These are phyloP conservation scores for Candida multigemmis DNA, from an alignment of 805 yeast species.

Conservation along the genomic window DNA sequence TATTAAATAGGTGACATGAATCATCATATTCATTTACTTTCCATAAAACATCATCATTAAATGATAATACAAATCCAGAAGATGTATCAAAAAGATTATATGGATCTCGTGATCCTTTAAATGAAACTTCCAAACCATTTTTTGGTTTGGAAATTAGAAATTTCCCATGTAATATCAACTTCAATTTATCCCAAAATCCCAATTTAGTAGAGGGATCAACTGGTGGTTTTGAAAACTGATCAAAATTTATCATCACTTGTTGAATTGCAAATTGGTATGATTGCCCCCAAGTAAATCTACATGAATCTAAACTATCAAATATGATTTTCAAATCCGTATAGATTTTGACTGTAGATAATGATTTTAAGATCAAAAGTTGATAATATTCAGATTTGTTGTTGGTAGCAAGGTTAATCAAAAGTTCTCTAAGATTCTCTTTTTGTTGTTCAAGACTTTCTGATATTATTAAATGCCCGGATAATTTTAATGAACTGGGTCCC, in stretches of 20 bases:
- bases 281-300: slow-evolving; percentile 76
- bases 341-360: slow-evolving; percentile 67
- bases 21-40: slow-evolving; percentile 58
- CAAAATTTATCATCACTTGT: slow-evolving; percentile 68
- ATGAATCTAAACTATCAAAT: slow-evolving; percentile 46
- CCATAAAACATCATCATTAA: slow-evolving; percentile 54
- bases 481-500: slow-evolving; percentile 16
- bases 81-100: slow-evolving; percentile 56
- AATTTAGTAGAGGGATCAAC: slow-evolving; percentile 75
- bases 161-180: slow-evolving; percentile 70
- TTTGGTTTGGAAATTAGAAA: slow-evolving; percentile 44
- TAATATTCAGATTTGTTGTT: slow-evolving; percentile 23
- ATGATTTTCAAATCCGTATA: slow-evolving; percentile 52
- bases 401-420: slow-evolving; percentile 34
- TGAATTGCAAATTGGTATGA: slow-evolving; percentile 80
- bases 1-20: slow-evolving; percentile 57
- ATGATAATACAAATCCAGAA: slow-evolving; percentile 72
- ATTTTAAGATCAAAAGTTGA: slow-evolving; percentile 59
- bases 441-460: slow-evolving; percentile 53
- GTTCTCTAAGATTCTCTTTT: slow-evolving; percentile 45
- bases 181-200: slow-evolving; percentile 90
- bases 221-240: slow-evolving; percentile 83
- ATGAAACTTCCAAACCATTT: slow-evolving; percentile 43
- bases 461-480: slow-evolving; percentile 56
- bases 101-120: slow-evolving; percentile 77